Percentiles rank a stretch among this genome's conserved stretches.
These are phyloP conservation scores for Fusarium sp. DNA, from an alignment of 2,329 filamentous ascomycete species.

Conservation along the genomic window DNA sequence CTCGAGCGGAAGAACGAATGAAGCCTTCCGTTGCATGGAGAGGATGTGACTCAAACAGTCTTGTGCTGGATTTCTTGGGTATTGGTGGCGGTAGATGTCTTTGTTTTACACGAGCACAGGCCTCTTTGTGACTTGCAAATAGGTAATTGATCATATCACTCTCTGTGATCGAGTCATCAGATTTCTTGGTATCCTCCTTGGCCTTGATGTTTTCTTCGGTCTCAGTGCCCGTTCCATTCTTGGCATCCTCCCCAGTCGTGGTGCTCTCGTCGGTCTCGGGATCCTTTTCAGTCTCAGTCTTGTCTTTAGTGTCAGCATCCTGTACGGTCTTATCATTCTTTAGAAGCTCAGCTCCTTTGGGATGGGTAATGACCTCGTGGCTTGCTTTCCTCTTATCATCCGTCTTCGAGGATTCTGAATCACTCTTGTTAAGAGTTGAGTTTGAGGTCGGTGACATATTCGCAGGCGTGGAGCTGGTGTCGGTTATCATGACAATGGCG, in stretches of 20 bases:
- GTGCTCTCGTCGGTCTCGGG: background rate
- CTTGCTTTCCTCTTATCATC: background rate
- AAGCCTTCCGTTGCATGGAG: background rate
- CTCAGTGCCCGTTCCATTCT: background rate
- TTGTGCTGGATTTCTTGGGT: background rate
- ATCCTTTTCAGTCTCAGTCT: background rate
- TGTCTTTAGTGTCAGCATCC: background rate
- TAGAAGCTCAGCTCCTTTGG: background rate
- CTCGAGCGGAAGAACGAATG: background rate
- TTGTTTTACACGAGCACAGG: background rate
- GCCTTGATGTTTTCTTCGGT: background rate
- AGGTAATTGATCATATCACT: background rate
- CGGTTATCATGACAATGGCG: background rate
- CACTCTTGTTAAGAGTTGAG: background rate
- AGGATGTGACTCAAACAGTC: background rate
- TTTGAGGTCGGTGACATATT: background rate
- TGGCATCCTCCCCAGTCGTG: background rate
- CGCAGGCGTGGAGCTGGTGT: background rate
- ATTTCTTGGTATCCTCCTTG: background rate
- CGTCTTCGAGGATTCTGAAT: background rate
- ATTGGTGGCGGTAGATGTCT: background rate
- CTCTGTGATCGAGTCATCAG: background rate
- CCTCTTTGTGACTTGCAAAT: background rate
- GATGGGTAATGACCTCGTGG: background rate
- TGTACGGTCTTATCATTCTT: background rate